Evolutionary conservation across 1,284 basidiomycete species (phyloP), one percentile per base, ranked within the genome.

Genomic region (Fomitopsis palustris): DNA sequence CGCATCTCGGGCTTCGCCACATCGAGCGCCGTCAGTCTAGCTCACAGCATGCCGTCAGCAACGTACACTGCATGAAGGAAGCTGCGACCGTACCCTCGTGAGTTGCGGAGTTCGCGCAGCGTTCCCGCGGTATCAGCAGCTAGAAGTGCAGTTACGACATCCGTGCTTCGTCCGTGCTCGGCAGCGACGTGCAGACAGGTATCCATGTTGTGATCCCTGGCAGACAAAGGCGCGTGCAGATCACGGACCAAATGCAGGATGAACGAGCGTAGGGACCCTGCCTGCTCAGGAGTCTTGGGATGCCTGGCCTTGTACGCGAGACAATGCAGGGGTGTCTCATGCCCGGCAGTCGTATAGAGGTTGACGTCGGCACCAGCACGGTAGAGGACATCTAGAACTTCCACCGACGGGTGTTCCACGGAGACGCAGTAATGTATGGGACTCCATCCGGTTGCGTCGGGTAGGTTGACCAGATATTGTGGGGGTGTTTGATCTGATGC

Each of bases 171-270:
- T 12, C 96, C 96, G 61, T 90, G 88, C 66, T 95, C 90, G 6
- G 96, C 96, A 21, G 96, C 96, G 56, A 98, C 81, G 76, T 98
- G 96, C 62, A 98, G 86, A 65, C 95, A 96, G 51, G 93, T 96
- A 68, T 98, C 90, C 47, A 93, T 92, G 59, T 93, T 83, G 56
- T 83, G 86, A 74, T 98, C 95, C 37, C 77, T 73, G 17, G 87
- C 86, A 25, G 81, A 77, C 43, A 91, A 69, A 0, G 88, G 87
- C 4, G 86, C 85, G 42, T 80, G 81, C 27, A 90, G 81, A 68
- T 89, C 85, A 56, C 78, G 77, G 42, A 90, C 78, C 54, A 91
- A 79, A 69, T 90, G 88, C 62, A 81, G 70, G 67, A 83, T 75
- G 70, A 90, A 86, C 61, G 78, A 73, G 63, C 82, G 82, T 66